Base-by-base conservation (phyloP, 257 asterid genomes). In the Leonotis leonurus region DNA sequence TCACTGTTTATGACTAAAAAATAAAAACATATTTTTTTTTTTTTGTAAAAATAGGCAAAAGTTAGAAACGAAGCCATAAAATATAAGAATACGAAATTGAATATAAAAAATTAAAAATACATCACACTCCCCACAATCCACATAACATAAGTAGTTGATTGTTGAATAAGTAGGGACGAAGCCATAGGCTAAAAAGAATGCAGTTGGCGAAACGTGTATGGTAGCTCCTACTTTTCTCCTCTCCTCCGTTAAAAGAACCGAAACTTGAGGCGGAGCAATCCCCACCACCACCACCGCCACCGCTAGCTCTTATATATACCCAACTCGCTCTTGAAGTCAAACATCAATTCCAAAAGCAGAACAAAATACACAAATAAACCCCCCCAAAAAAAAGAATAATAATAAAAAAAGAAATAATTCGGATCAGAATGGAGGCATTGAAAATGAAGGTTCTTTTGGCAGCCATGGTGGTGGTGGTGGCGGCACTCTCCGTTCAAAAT, bases 361-460 rank as follows among this genome's bases (percentile, higher is more conserved):
- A n/a, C n/a, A 32, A 9, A 56, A 20, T 2, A 30, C 3, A 30
- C 3, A 53, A 53, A 46, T 6, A 22, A 1, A 11, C 1, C 3
- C 27, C n/a, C n/a, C n/a, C n/a, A n/a, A 45, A 20, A 18, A 21
- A 8, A 21, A 17, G 8, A 46, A 20, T 6, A 9, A 51, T 0
- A 27, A n/a, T 25, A n/a, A 13, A 55, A 16, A 3, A 16, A 17
- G 0, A 33, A 32, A 16, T 2, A 30, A 32, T 3, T 21, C 0
- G 18, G 17, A 33, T 56, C 20, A 4, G 37, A 60, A 85, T 82
- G 89, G 88, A 70, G 56, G 85, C 85, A 29, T 62, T 73, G 86
- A 77, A 74, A 76, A 77, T 76, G 76, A 82, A 80, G 65, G 46
- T 55, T 1, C 22, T 76, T 16, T 27, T 76, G 20, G 7, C 79